Percentiles rank a stretch among this genome's conserved stretches.
These are phyloP conservation scores for Pseudocercospora cruenta DNA, from an alignment of 2,329 filamentous ascomycete species.

Conservation along the genomic window DNA sequence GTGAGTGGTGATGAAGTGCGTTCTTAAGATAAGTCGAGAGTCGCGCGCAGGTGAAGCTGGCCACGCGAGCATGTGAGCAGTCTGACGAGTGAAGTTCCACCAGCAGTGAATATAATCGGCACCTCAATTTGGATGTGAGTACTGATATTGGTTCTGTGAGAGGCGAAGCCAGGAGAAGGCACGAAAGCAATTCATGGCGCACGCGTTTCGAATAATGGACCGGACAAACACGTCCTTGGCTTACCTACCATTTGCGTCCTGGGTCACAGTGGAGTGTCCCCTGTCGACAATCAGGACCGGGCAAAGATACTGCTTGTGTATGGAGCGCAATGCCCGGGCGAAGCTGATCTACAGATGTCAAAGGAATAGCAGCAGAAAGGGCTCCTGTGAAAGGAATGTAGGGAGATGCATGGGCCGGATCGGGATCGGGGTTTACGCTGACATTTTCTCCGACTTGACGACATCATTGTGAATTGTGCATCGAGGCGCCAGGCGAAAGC, in stretches of 20 bases:
- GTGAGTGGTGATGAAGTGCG: background rate
- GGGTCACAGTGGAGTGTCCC: background rate
- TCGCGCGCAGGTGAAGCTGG: background rate
- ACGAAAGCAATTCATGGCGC: background rate
- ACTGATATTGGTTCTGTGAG: background rate
- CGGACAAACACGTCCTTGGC: conserved; percentile 3
- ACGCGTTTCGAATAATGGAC: conserved; percentile 1
- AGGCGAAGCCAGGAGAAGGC: background rate
- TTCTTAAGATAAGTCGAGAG: background rate
- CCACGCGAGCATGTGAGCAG: conserved; percentile 6
- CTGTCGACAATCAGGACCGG: background rate
- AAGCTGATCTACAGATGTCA: background rate
- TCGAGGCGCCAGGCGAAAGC: conserved; percentile 4
- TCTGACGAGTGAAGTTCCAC: background rate
- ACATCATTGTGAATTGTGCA: background rate
- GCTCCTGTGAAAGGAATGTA: background rate
- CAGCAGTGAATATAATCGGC: background rate
- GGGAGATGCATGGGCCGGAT: background rate
- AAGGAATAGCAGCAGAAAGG: background rate
- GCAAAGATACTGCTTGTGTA: background rate
- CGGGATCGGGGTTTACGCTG: background rate
- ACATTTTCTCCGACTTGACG: background rate
- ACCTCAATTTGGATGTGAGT: background rate
- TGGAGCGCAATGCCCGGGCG: background rate
- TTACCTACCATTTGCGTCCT: conserved; percentile 9